Percentiles rank a stretch among this genome's conserved stretches.
Evolutionary conservation across 2,329 filamentous ascomycete species (phyloP).

Genomic region (Calonectria naviculata): DNA sequence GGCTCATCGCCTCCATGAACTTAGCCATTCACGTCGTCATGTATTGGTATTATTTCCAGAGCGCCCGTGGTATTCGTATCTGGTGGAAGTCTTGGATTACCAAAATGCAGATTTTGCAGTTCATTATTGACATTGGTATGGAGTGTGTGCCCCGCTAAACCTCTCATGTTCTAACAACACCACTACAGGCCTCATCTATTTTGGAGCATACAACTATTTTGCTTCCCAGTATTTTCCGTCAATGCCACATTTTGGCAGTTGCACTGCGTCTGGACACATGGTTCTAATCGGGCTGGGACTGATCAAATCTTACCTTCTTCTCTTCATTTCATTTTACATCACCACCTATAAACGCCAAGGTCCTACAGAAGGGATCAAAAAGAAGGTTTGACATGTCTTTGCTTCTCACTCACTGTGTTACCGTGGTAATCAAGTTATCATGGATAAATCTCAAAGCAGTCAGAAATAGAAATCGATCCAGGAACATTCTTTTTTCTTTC

Average conservation of each 20-base stretch:
- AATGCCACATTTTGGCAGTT: background rate
- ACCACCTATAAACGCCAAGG: background rate
- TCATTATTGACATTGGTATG: background rate
- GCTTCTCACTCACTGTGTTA: too few relatives aligned
- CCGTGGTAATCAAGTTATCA: too few relatives aligned
- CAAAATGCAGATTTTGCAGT: background rate
- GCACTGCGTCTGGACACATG: background rate
- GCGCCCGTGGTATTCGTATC: background rate
- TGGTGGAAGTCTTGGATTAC: background rate
- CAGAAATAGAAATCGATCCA: background rate
- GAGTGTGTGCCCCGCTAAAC: background rate
- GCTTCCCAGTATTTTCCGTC: background rate
- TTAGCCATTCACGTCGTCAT: background rate
- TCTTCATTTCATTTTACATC: background rate
- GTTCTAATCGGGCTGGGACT: background rate
- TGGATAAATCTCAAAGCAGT: background rate
- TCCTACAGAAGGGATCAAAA: too few relatives aligned
- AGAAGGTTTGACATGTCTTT: too few relatives aligned
- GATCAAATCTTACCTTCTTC: background rate
- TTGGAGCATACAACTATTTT: background rate
- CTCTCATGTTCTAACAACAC: background rate
- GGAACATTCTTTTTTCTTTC: background rate
- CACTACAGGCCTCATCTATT: background rate
- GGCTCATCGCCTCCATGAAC: background rate
- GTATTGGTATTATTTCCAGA: background rate